Percentiles rank a stretch among this genome's conserved stretches.
Conservation (phyloP, 352 stramenopile genomes). For the Pythium sukuiense region DNA sequence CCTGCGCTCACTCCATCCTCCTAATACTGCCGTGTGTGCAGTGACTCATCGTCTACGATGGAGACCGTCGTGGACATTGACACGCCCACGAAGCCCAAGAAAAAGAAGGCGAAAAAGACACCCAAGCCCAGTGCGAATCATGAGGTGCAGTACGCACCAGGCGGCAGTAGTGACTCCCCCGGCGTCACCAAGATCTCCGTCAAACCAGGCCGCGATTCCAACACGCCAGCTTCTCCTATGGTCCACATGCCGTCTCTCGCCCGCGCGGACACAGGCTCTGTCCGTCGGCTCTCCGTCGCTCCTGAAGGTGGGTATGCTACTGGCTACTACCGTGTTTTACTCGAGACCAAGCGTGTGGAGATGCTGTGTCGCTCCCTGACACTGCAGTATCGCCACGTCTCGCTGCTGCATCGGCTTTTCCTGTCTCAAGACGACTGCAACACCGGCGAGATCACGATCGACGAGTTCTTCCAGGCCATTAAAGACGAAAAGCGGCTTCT, state of each 20-base stretch:
- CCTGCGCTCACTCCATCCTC: neutral
- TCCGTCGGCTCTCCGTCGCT: neutral
- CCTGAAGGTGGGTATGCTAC: slow-evolving; percentile 35
- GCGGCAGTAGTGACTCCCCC: neutral
- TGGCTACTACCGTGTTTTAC: slow-evolving; percentile 45
- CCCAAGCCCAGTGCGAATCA: neutral
- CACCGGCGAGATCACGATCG: slow-evolving; percentile 50
- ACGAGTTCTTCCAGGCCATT: slow-evolving; percentile 62
- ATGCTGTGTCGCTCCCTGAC: slow-evolving; percentile 51
- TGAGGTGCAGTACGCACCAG: neutral
- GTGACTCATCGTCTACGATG: neutral
- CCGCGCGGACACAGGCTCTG: neutral
- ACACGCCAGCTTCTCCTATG: neutral
- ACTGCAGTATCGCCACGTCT: slow-evolving; percentile 45
- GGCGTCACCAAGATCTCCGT: slow-evolving; percentile 1
- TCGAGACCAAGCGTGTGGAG: slow-evolving; percentile 51
- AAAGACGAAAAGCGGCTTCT: slow-evolving; percentile 56
- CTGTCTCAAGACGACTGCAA: slow-evolving; percentile 43
- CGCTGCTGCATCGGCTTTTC: slow-evolving; percentile 39
- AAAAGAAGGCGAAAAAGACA: neutral
- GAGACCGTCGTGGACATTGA: neutral
- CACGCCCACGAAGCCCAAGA: neutral
- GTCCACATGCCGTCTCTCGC: slow-evolving; percentile 8
- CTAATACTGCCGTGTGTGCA: neutral
- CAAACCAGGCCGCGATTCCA: neutral